Evolutionary conservation across 352 stramenopile species (phyloP).

Genomic region (Pythium grandisporangium): DNA sequence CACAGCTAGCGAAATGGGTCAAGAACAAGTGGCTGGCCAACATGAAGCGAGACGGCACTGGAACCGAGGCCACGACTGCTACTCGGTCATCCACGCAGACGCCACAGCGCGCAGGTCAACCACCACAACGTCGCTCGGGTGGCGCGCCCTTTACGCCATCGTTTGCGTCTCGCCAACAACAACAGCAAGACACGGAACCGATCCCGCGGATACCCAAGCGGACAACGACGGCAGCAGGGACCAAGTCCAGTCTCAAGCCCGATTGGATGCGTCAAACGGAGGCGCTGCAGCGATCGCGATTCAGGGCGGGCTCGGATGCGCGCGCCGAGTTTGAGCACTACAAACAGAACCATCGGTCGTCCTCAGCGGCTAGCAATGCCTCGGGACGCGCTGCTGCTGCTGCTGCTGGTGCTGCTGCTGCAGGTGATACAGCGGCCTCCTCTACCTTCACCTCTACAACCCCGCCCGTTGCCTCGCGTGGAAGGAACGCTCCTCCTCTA

Average conservation of each 20-base stretch:
- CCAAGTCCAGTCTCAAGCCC: constrained; percentile 41
- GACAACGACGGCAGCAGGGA: neutral
- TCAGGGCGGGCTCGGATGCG: constrained; percentile 43
- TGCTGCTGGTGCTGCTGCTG: too few species aligned
- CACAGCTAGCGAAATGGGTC: constrained; percentile 59
- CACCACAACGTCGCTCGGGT: too few species aligned
- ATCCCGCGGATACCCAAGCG: neutral
- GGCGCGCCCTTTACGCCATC: too few species aligned
- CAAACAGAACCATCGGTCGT: constrained; percentile 10
- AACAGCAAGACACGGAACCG: neutral
- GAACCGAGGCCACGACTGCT: neutral
- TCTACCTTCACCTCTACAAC: too few species aligned
- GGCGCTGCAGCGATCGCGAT: constrained; percentile 42
- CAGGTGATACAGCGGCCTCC: too few species aligned
- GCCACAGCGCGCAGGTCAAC: neutral
- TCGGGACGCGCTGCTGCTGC: too few species aligned
- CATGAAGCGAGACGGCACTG: constrained; percentile 16
- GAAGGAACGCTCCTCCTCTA: neutral
- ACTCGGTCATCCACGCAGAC: neutral
- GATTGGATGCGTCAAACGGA: constrained; percentile 68
- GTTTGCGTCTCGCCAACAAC: too few species aligned
- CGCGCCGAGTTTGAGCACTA: constrained; percentile 44
- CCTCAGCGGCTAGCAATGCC: too few species aligned
- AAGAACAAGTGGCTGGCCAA: constrained; percentile 51
- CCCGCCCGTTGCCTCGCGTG: too few species aligned